Percentiles rank a stretch among this genome's conserved stretches.
phyloP scores from a whole-genome alignment of 1,139 yeast genomes.

The Yamadazyma buinensis region DNA sequence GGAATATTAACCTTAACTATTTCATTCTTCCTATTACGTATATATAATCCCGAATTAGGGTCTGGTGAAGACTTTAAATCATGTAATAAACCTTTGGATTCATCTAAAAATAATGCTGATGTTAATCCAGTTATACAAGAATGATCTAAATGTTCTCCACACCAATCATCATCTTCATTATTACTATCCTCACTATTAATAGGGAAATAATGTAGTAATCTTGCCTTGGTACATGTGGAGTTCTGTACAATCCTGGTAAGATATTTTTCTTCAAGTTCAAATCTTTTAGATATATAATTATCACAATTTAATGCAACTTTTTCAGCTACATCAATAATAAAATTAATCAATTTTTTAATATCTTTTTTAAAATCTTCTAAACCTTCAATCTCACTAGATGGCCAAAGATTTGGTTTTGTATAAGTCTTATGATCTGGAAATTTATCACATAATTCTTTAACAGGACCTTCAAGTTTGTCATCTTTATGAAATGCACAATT shows the following conservation, averaged over 20 bases:
- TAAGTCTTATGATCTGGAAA: conserved; percentile 40
- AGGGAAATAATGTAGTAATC: conserved; percentile 55
- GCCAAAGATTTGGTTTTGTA: conserved; percentile 56
- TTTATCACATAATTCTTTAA: conserved; percentile 22
- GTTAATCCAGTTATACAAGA: conserved; percentile 62
- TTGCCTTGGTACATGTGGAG: conserved; percentile 58
- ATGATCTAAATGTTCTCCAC: conserved; percentile 65
- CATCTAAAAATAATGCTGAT: conserved; percentile 51
- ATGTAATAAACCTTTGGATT: conserved; percentile 20
- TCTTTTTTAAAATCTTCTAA: conserved; percentile 30
- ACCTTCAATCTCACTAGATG: conserved; percentile 21
- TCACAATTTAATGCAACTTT: conserved; percentile 56
- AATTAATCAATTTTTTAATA: conserved; percentile 35
- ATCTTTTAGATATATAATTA: conserved; percentile 27
- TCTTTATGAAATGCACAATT: conserved; percentile 56
- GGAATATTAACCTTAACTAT: conserved; percentile 55
- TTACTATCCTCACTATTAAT: conserved; percentile 8
- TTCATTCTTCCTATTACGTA: conserved; percentile 43
- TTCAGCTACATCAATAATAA: conserved; percentile 50
- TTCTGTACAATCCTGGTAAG: conserved; percentile 43
- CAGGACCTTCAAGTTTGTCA: conserved; percentile 44
- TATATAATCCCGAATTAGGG: conserved; percentile 50
- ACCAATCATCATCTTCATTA: conserved; percentile 41
- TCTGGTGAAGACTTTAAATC: conserved; percentile 37
- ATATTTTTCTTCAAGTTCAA: conserved; percentile 32